A percentile compares a stretch with the other conserved stretches of the same genome.
These are phyloP conservation scores for Ilex asprella DNA, from an alignment of 257 asterid species.

Conservation along the genomic window DNA sequence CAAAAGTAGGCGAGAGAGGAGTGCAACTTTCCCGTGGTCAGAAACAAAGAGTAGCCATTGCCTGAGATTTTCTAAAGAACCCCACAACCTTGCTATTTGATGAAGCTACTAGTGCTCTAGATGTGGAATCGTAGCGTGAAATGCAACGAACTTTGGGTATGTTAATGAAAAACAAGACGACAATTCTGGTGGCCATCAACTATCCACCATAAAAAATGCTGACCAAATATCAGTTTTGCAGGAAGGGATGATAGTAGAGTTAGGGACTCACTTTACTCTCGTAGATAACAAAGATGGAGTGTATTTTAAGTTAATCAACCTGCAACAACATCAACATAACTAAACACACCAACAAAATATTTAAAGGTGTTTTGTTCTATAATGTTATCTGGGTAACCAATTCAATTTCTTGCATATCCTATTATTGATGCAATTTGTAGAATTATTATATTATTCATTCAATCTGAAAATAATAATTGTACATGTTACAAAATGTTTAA, in stretches of 20 bases:
- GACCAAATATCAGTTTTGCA: slow-evolving; percentile 70
- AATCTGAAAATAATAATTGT: no score
- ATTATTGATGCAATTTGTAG: no score
- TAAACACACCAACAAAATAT: no score
- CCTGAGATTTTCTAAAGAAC: slow-evolving; percentile 69
- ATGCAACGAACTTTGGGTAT: slow-evolving; percentile 66
- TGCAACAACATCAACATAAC: no score
- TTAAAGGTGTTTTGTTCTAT: no score
- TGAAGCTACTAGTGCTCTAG: no score
- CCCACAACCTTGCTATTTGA: slow-evolving; percentile 69
- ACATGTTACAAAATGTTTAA: no score
- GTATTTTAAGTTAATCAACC: slow-evolving; percentile 54
- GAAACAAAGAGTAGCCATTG: slow-evolving; percentile 81
- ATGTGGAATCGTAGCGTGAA: slow-evolving; percentile 60
- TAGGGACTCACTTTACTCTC: slow-evolving; percentile 63
- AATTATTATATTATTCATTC: no score
- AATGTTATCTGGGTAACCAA: no score
- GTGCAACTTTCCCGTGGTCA: slow-evolving; percentile 85
- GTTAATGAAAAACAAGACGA: slow-evolving; percentile 70
- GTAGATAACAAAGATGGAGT: slow-evolving; percentile 64
- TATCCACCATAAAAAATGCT: slow-evolving; percentile 62
- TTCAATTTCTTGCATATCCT: no score
- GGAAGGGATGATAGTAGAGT: slow-evolving; percentile 77
- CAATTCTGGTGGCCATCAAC: slow-evolving; percentile 70
- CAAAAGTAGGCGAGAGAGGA: slow-evolving; percentile 77